Evolutionary conservation across 805 yeast genomes (phyloP), one percentile per base, ranked within the genome.

Genomic region (Cyberlindnera americana): DNA sequence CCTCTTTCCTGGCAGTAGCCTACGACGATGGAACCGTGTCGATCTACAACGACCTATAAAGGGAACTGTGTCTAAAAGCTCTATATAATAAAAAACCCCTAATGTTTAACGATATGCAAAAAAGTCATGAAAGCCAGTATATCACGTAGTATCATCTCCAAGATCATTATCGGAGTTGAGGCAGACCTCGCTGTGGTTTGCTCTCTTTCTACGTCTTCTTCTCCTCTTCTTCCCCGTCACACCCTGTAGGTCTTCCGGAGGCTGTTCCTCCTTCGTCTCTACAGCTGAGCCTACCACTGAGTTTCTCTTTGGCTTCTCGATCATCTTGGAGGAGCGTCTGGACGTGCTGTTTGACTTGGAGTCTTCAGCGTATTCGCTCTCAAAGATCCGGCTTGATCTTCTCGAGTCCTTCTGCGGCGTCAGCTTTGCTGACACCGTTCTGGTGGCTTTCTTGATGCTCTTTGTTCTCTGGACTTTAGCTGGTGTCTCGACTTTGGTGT

Each of bases 21-120:
- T 77, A 72, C 33, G 75, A 72, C 35, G 82, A 78, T 46, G 82
- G 83, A 3, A 62, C 77, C 3, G 62, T 78, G 3, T 65, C 64
- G 11, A 55, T 74, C 10, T 72, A 67, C 52, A 34, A 50, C 13
- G 44, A 46, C 8, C 11, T 43, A 6, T 42, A 44, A 23, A 13
- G 4, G 15, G 2, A 4, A 5, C 14, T 14, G 19, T 16, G 11
- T 15, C 15, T 28, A 14, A 26, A 13, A 31, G 4, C 25, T 14
- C 8, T 13, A 6, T 25, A 26, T n/a, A 26, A 13, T 9, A n/a
- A 9, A 17, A 24, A 24, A n/a, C n/a, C n/a, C n/a, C n/a, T n/a
- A 22, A 22, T 22, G 24, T 22, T 8, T 8, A 22, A 8, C 10
- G 24, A 11, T 22, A 22, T 22, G 11, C 24, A 11, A 22, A 22